Base-by-base conservation (phyloP, 2,329 filamentous ascomycete genomes). In the Trichophyton simii region DNA sequence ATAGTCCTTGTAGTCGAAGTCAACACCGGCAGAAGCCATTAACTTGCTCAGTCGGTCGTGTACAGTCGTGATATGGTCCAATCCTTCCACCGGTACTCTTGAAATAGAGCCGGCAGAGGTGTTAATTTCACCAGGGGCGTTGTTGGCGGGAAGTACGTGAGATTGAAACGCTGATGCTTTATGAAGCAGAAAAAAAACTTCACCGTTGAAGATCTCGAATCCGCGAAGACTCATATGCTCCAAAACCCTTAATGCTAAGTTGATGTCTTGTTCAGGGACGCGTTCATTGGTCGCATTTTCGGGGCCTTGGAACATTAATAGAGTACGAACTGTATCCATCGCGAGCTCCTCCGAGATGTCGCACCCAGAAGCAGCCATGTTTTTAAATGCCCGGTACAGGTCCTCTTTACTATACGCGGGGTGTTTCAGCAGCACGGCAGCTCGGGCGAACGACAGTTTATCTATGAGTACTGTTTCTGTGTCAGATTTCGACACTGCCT, bases 121-220 rank as follows among this genome's bases (percentile, higher is more conserved):
- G 2, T 70, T 83, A 71, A 18, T 77, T 69, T 57, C 75, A 3
- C 31, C 34, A 11, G 8, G 5, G 22, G 44, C 41, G 15, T 61
- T 42, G 9, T 44, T 46, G 11, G 34, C 54, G 70, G 2, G 64
- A 60, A 80, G 78, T 18, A 84, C 70, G 18, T 78, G 78, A 18
- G 69, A 65, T 62, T 78, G 77, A 8, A 79, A 72, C 11, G 71
- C 69, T 22, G 68, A 66, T 1, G 69, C 72, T 61, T 72, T 68
- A 7, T 80, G 74, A 46, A 77, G 68, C 59, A 72, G 66, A 36
- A 70, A 73, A 57, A 86, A 74, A 59, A 85, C 70, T 28, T 81
- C 77, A 61, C 77, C 70, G 31, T 71, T 73, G 2, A 78, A 63
- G 38, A 78, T 70, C 36, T 76, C 66, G 13, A 72, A 67, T 3